phyloP scores from a whole-genome alignment of 2,329 filamentous ascomycete species.

The Gremmenia infestans region DNA sequence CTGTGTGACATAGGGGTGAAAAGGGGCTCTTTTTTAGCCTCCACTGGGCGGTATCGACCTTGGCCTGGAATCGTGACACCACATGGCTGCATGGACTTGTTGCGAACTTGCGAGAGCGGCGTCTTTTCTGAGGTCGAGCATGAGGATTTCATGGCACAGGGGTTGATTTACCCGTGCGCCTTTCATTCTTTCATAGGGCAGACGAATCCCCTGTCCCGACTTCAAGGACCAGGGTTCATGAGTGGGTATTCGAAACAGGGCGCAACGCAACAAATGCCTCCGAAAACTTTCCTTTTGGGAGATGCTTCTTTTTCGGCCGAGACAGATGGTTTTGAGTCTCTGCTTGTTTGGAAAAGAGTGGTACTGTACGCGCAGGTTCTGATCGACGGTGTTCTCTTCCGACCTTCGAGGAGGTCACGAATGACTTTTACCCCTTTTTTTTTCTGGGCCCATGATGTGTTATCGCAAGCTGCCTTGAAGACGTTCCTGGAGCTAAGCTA shows the following conservation, averaged over 20 bases:
- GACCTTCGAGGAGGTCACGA: neutral
- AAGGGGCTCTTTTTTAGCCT: neutral
- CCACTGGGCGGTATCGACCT: too few species aligned
- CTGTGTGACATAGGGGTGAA: neutral
- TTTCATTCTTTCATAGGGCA: constrained; percentile 3
- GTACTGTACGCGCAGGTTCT: neutral
- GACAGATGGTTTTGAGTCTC: neutral
- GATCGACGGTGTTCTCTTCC: neutral
- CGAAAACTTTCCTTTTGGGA: neutral
- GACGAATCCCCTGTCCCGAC: neutral
- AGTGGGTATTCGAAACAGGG: neutral
- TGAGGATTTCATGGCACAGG: constrained; percentile 3
- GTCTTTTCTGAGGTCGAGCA: neutral
- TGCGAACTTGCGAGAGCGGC: neutral
- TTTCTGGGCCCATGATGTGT: neutral
- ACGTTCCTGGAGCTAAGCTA: neutral
- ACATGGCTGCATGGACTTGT: neutral
- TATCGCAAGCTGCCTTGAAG: neutral
- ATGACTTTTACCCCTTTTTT: neutral
- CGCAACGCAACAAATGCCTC: neutral
- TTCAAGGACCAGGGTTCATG: too few species aligned
- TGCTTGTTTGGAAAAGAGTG: neutral
- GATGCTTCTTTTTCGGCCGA: neutral
- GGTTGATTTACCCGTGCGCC: constrained; percentile 1
- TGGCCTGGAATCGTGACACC: neutral